These are phyloP conservation scores for Orbilia ellipsospora DNA, from an alignment of 2,329 filamentous ascomycete species.

Conservation along the genomic window DNA sequence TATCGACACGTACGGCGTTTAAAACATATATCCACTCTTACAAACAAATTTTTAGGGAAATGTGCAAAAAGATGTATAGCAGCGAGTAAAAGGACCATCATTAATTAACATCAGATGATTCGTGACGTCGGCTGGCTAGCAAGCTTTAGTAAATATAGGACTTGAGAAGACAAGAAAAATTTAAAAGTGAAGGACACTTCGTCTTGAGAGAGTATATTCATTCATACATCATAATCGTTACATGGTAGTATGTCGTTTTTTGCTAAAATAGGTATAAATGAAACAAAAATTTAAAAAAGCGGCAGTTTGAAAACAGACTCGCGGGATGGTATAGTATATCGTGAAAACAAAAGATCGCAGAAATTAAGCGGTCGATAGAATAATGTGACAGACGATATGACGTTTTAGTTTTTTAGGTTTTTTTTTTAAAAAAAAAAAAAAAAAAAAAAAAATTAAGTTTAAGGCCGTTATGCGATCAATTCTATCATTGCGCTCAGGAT, in stretches of 20 bases:
- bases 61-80: neutral
- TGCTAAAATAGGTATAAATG: neutral
- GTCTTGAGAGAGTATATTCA: slow-evolving; percentile 11
- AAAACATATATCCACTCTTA: slow-evolving; percentile 4
- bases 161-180: neutral
- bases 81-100: slow-evolving; percentile 1
- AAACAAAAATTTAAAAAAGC: neutral
- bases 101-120: slow-evolving; percentile 32
- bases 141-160: neutral
- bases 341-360: slow-evolving; percentile 14
- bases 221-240: slow-evolving; percentile 46
- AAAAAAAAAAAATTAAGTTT: no score
- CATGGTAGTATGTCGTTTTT: neutral
- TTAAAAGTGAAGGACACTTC: neutral
- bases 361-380: neutral
- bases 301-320: no score
- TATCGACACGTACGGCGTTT: no score
- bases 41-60: no score
- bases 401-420: slow-evolving; percentile 2
- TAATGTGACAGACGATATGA: no score
- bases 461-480: no score
- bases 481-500: no score
- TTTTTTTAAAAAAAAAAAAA: no score
- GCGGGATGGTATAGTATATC: slow-evolving; percentile 51
- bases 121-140: neutral